Evolutionary conservation across 2,329 filamentous ascomycete genomes (phyloP), one percentile per base, ranked within the genome.

Genomic region (Hypoxylon sp.): DNA sequence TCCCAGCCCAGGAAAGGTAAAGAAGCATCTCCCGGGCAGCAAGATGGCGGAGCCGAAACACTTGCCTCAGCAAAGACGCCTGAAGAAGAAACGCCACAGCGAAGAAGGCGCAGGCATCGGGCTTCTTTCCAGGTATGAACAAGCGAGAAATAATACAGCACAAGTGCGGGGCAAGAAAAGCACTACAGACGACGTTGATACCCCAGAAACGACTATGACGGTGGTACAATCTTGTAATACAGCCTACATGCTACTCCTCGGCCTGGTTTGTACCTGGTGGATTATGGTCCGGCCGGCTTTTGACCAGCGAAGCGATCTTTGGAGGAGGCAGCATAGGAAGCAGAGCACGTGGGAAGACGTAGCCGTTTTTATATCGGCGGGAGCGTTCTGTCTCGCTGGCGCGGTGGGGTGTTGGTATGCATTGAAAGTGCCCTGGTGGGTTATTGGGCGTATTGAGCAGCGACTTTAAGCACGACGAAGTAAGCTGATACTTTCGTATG

Each of bases 181-280:
- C 20, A 18, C 26, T 18, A 57, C 55, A 18, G 49, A 56, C 11
- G 44, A 48, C 7, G 42, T 22, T 50, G 48, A 44, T 38, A 56
- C n/a, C 22, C 22, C 40, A 16, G 56, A 64, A 24, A 9, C 50
- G 5, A 26, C 52, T 3, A 16, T 60, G 36, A 56, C 55, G 12
- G 18, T 68, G 4, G 33, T 53, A n/a, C 60, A 57, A 4, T 18
- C 64, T 3, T 45, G 68, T 18, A 56, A 61, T 24, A 61, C 56
- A 9, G 48, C 52, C 3, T 67, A 51, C 40, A 56, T 70, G 44
- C 20, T 72, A 4, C 14, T 62, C 24, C 45, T 72, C 1, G 68
- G 69, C 4, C 49, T 75, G 18, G 62, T 61, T 18, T 66, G 60
- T 33, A 68, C 68, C 2, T 75, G 71, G 70, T 76, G 73, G 73